phyloP scores from a whole-genome alignment of 1,284 basidiomycete genomes.

The Coniferiporia weirii region DNA sequence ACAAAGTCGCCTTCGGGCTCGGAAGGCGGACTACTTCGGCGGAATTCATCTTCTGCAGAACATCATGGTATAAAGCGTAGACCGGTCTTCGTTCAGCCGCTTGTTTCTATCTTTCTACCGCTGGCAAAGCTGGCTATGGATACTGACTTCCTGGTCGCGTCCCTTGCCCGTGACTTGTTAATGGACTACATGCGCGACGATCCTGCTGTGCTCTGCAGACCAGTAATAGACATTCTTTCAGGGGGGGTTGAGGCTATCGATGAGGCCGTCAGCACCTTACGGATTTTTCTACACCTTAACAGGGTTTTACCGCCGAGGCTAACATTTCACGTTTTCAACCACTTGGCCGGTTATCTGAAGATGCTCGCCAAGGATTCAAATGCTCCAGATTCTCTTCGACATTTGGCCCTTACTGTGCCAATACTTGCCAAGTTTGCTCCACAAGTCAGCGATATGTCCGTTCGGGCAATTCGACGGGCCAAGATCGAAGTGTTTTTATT shows the following conservation, averaged over 20 bases:
- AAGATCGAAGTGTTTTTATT: slow-evolving; percentile 71
- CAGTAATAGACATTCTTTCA: slow-evolving; percentile 55
- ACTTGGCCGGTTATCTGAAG: slow-evolving; percentile 68
- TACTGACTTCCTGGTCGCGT: slow-evolving; percentile 47
- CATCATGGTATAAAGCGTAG: slow-evolving; percentile 46
- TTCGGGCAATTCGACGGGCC: slow-evolving; percentile 68
- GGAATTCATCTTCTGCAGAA: slow-evolving; percentile 48
- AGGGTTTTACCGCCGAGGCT: slow-evolving; percentile 56
- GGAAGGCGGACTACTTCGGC: slow-evolving; percentile 37
- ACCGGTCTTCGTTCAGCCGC: slow-evolving; percentile 58
- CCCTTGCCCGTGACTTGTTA: slow-evolving; percentile 51
- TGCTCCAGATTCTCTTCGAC: slow-evolving; percentile 37
- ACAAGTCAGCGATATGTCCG: slow-evolving; percentile 67
- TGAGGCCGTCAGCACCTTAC: slow-evolving; percentile 44
- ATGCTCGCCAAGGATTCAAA: slow-evolving; percentile 44
- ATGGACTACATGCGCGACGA: slow-evolving; percentile 76
- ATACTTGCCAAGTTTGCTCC: slow-evolving; percentile 52
- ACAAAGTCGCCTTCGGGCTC: slow-evolving; percentile 27
- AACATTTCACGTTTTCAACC: slow-evolving; percentile 65
- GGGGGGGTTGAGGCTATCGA: slow-evolving; percentile 43
- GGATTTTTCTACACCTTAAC: slow-evolving; percentile 50
- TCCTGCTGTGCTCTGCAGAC: slow-evolving; percentile 57
- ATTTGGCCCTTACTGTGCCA: slow-evolving; percentile 52
- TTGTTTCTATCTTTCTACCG: slow-evolving; percentile 48
- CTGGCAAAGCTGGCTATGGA: slow-evolving; percentile 51